These are phyloP conservation scores for Dictyostelium intermedium DNA, from an alignment of 78 protist species.

Conservation along the genomic window DNA sequence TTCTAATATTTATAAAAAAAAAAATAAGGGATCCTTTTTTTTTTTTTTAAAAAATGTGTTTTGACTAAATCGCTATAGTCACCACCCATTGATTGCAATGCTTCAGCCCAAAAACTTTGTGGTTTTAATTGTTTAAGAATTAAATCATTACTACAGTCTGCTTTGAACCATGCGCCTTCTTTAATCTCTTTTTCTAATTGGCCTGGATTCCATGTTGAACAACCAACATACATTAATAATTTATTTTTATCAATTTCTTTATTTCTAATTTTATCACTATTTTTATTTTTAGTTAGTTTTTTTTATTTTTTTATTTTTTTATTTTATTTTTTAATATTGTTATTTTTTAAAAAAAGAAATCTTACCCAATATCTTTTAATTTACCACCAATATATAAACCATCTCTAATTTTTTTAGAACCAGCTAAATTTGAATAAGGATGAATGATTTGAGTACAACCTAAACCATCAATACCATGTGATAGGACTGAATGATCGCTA, in stretches of 20 bases:
- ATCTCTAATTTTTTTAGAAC: slow-evolving; percentile 10
- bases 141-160: slow-evolving; percentile 13
- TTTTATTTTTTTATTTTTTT: background rate
- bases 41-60: background rate
- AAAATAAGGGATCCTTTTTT: background rate
- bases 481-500: background rate
- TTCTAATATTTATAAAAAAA: no score
- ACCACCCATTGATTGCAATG: slow-evolving; percentile 67
- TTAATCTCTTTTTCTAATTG: slow-evolving; percentile 47
- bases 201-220: slow-evolving; percentile 38
- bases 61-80: slow-evolving; percentile 54
- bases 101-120: slow-evolving; percentile 29
- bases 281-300: background rate
- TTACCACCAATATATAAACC: slow-evolving; percentile 67
- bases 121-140: slow-evolving; percentile 16
- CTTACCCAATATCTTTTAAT: slow-evolving; percentile 24
- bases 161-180: slow-evolving; percentile 69
- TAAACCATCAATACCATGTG: slow-evolving; percentile 4
- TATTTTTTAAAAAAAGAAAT: background rate
- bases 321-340: no score
- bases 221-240: slow-evolving; percentile 30
- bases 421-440: background rate
- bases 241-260: slow-evolving; percentile 6
- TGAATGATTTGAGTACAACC: slow-evolving; percentile 16
- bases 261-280: slow-evolving; percentile 16